Percentiles rank a stretch among this genome's conserved stretches.
phyloP scores from a whole-genome alignment of 345 rosid species.

The Eucalyptus brandiana region DNA sequence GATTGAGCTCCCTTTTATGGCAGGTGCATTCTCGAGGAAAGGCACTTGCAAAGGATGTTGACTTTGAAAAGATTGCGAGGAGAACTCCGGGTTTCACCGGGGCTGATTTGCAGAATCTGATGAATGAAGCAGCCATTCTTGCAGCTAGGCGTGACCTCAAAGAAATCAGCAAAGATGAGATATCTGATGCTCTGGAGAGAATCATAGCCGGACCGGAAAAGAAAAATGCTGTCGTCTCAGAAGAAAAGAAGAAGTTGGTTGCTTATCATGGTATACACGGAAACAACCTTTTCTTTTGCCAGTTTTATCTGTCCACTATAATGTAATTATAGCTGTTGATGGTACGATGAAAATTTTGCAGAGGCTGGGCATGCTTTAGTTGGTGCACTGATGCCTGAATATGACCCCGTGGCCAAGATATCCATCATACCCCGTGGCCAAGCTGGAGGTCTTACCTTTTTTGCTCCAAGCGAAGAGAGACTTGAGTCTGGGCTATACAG shows the following conservation, averaged over 20 bases:
- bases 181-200: slow-evolving; percentile 94
- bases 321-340: neutral
- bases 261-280: slow-evolving; percentile 65
- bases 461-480: slow-evolving; percentile 96
- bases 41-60: slow-evolving; percentile 94
- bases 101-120: slow-evolving; percentile 90
- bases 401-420: slow-evolving; percentile 93
- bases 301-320: neutral
- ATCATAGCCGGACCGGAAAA: slow-evolving; percentile 99
- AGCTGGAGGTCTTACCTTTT: slow-evolving; percentile 96
- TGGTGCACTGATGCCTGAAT: slow-evolving; percentile 96
- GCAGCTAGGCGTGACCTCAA: slow-evolving; percentile 97
- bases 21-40: slow-evolving; percentile 98
- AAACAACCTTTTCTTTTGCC: neutral
- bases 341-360: slow-evolving; percentile 1
- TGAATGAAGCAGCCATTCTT: slow-evolving; percentile 97
- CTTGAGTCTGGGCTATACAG: slow-evolving; percentile 96
- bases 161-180: slow-evolving; percentile 97
- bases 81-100: slow-evolving; percentile 97
- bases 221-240: slow-evolving; percentile 95
- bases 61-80: slow-evolving; percentile 88
- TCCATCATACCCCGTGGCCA: slow-evolving; percentile 97
- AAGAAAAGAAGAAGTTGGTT: slow-evolving; percentile 83
- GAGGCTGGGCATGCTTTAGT: slow-evolving; percentile 99
- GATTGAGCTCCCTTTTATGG: neutral